Conservation (phyloP, 1,139 yeast genomes). For the Hyphopichia wangnamkhiaoensis region DNA sequence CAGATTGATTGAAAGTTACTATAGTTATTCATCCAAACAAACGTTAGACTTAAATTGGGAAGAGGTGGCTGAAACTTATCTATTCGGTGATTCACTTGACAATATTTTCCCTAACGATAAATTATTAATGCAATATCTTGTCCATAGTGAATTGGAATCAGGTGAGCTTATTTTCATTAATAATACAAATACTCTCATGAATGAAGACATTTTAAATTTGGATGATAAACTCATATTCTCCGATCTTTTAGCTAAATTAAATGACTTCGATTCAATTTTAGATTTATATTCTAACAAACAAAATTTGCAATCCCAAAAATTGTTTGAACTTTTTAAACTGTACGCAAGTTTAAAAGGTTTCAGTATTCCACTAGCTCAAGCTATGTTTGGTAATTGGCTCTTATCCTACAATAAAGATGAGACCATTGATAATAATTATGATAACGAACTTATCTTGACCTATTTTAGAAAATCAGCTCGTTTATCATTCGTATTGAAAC, state of each 20-base stretch:
- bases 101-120: constrained; percentile 5
- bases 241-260: constrained; percentile 5
- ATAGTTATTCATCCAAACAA: constrained; percentile 5
- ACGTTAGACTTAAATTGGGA: constrained; percentile 11
- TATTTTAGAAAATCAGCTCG: constrained; percentile 21
- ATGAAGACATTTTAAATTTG: not conserved
- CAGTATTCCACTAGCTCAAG: constrained; percentile 23
- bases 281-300: constrained; percentile 5
- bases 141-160: constrained; percentile 7
- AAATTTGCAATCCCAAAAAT: constrained; percentile 9
- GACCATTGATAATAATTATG: constrained; percentile 14
- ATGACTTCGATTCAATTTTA: constrained; percentile 6
- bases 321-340: constrained; percentile 16
- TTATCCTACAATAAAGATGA: constrained; percentile 15
- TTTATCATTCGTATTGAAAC: constrained; percentile 15
- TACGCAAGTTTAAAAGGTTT: constrained; percentile 17
- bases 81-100: constrained; percentile 12
- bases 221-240: not conserved
- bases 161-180: constrained; percentile 8
- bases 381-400: constrained; percentile 26
- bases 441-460: constrained; percentile 17
- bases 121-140: constrained; percentile 8
- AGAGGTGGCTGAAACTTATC: constrained; percentile 9
- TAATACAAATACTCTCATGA: not conserved
- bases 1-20: constrained; percentile 3